Evolutionary conservation across 148 eudicot species (phyloP), one percentile per base, ranked within the genome.

Genomic region (Drosera capensis): DNA sequence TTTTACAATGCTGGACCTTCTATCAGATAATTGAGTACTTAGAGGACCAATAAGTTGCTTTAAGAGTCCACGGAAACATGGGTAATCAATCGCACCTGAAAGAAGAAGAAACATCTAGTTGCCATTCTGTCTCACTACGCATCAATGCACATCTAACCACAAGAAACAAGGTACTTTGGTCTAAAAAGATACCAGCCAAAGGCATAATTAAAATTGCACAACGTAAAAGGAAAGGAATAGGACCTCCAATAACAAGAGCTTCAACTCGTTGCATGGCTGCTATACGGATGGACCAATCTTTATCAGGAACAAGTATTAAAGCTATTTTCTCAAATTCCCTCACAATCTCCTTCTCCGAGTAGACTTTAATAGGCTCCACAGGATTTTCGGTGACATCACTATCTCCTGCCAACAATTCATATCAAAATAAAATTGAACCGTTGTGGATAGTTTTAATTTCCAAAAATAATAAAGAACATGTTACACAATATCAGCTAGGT

Each of bases 251-350:
- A 61, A 85, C 82, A 62, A 90, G 85, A 25, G 73, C 95, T 72
- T 90, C 99, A 40, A 85, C 53, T 75, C 82, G 75, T 57, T 90
- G 88, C 95, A 90, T 78, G 15, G 99, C 99, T 46, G 80, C 80
- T 59, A 85, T 85, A 9, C 99, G 99, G 19, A 80, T 36, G 52
- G 99, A 90, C 99, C 99, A 90, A 71, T 90, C 99, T 62, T 90
- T 90, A 14, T 90, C 99, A 17, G 99, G 99, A 43, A 71, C 88
- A 36, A 90, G 82, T 59, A 71, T 85, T 1, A 66, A 66, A 66
- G 80, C 78, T 53, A 90, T 76, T 64, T 90, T 85, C 60, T 90
- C 99, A 62, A 78, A 63, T 63, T 90, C 99, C 68, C 94, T 81
- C 23, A 76, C 66, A 20, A 90, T 74, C 79, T 90, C 99, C 57